These are phyloP conservation scores for Salix caprea DNA, from an alignment of 345 rosid species.

Conservation along the genomic window DNA sequence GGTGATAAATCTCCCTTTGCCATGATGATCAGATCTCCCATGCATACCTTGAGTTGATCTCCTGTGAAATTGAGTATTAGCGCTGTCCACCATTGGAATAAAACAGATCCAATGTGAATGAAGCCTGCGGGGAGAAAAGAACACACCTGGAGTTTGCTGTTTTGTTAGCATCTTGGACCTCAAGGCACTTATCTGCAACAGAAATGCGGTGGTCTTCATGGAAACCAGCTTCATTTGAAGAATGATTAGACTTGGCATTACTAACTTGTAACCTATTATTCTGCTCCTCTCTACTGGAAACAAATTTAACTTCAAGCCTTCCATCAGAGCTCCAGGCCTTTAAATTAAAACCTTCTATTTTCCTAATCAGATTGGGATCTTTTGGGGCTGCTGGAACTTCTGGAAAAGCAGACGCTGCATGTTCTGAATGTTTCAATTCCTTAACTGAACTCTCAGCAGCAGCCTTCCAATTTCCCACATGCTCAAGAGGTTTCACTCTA, in stretches of 20 bases:
- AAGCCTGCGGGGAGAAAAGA: conserved; percentile 13
- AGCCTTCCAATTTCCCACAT: conserved; percentile 24
- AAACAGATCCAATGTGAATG: conserved; percentile 16
- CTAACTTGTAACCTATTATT: conserved; percentile 36
- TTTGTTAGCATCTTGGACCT: conserved; percentile 31
- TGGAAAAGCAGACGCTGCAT: conserved; percentile 14
- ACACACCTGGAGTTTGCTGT: conserved; percentile 57
- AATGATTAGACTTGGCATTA: conserved; percentile 26
- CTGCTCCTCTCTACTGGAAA: conserved; percentile 38
- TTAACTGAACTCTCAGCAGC: conserved; percentile 29
- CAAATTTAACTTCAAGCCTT: conserved; percentile 36
- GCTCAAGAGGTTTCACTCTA: conserved; percentile 36
- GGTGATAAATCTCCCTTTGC: conserved; percentile 45
- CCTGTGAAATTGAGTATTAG: conserved; percentile 53
- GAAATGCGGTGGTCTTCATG: conserved; percentile 33
- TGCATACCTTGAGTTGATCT: conserved; percentile 51
- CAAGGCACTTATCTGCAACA: conserved; percentile 39
- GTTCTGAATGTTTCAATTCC: conserved; percentile 25
- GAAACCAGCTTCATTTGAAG: conserved; percentile 36
- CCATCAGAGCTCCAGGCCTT: conserved; percentile 63
- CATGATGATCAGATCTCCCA: conserved; percentile 50
- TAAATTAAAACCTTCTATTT: conserved; percentile 83
- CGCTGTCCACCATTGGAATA: conserved; percentile 22
- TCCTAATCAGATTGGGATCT: conserved; percentile 70
- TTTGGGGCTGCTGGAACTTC: conserved; percentile 33